Conservation (phyloP, 2,329 filamentous ascomycete species). For the Apiospora sp. region DNA sequence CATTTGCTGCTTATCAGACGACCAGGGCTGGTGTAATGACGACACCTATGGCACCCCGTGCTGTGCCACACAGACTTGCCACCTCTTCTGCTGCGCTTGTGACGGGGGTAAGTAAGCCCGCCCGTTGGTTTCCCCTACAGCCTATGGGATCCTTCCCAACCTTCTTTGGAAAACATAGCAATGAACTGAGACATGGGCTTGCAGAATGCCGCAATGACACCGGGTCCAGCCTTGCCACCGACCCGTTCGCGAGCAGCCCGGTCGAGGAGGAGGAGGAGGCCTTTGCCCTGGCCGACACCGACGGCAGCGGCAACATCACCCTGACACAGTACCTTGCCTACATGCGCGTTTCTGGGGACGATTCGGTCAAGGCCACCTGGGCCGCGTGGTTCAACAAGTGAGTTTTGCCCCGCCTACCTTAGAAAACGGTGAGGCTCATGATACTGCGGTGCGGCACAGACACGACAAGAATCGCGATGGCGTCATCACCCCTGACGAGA, state of each 20-base stretch:
- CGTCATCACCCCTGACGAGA: neutral
- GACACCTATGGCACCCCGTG: neutral
- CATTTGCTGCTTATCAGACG: neutral
- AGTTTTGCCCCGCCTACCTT: no score
- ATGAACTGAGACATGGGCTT: no score
- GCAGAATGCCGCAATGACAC: neutral
- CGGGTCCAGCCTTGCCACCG: neutral
- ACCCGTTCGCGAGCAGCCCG: neutral
- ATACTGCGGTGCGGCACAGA: neutral
- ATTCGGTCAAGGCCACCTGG: neutral
- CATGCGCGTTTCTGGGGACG: constrained; percentile 1
- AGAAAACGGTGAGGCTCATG: no score
- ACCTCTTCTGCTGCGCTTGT: constrained; percentile 5
- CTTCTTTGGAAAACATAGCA: no score
- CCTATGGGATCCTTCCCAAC: neutral
- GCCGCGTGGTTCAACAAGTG: constrained; percentile 18
- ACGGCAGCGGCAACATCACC: constrained; percentile 7
- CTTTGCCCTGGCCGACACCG: neutral
- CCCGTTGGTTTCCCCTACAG: neutral
- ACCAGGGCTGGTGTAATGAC: neutral
- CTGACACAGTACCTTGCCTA: constrained; percentile 12
- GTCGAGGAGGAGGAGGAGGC: neutral
- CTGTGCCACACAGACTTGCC: neutral
- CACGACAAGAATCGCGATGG: constrained; percentile 16
- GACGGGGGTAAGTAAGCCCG: neutral